Conservation (phyloP, 1,139 yeast species). For the Magnusiomyces suaveolens region DNA sequence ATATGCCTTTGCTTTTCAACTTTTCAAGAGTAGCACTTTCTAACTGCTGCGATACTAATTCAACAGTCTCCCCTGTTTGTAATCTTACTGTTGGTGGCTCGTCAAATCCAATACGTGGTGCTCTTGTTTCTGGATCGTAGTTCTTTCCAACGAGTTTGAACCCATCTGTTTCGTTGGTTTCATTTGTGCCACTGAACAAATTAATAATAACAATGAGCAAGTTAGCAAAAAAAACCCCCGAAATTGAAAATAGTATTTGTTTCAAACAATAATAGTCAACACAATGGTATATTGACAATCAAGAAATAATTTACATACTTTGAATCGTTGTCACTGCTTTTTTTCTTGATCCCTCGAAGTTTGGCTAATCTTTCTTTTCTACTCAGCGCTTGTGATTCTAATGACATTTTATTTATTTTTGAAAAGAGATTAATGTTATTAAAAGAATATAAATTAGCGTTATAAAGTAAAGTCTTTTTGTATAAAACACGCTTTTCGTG, state of each 20-base stretch:
- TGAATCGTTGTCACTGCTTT: conserved; percentile 16
- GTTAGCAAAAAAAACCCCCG: too few species aligned
- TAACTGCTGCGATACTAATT: conserved; percentile 31
- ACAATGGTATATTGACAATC: too few species aligned
- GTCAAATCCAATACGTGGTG: conserved; percentile 29
- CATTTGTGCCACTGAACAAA: background rate
- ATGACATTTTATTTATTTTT: conserved; percentile 18
- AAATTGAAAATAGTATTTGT: too few species aligned
- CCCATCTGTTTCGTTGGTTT: conserved; percentile 7
- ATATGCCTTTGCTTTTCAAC: background rate
- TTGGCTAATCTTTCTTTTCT: conserved; percentile 35
- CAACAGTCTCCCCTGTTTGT: conserved; percentile 31
- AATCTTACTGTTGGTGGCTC: conserved; percentile 26
- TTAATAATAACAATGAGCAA: background rate
- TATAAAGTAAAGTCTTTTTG: too few species aligned
- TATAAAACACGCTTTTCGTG: too few species aligned
- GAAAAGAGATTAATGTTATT: too few species aligned
- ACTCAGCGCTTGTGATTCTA: conserved; percentile 34
- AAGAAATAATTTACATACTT: background rate
- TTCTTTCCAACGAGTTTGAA: conserved; percentile 23
- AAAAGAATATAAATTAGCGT: too few species aligned
- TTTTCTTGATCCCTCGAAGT: conserved; percentile 30
- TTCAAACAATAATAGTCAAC: too few species aligned
- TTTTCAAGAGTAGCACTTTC: conserved; percentile 25
- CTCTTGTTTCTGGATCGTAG: conserved; percentile 30